These are phyloP conservation scores for Aspergillus sparsus DNA, from an alignment of 495 filamentous ascomycete genomes.

Conservation along the genomic window DNA sequence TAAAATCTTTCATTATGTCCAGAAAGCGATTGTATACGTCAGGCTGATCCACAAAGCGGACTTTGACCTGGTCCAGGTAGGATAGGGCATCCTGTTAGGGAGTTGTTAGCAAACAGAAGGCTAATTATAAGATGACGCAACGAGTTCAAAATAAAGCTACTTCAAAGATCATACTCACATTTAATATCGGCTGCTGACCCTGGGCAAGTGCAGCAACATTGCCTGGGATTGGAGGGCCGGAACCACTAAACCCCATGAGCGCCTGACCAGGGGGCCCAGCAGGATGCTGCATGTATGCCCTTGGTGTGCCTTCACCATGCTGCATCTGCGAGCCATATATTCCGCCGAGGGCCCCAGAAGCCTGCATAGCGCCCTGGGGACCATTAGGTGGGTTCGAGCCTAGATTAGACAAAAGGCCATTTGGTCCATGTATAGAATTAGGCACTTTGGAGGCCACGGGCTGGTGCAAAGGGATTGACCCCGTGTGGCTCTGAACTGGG, in stretches of 20 bases:
- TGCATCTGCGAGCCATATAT: conserved; percentile 70
- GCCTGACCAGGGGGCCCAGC: conserved; percentile 57
- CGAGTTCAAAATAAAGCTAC: neutral
- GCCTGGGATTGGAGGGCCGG: conserved; percentile 50
- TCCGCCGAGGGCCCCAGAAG: conserved; percentile 62
- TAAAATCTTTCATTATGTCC: conserved; percentile 99
- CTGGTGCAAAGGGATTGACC: conserved; percentile 84
- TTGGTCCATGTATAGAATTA: conserved; percentile 81
- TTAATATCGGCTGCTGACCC: conserved; percentile 94
- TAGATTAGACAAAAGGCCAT: conserved; percentile 78
- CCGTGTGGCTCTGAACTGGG: conserved; percentile 80
- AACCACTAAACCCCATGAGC: conserved; percentile 58
- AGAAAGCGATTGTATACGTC: conserved; percentile 98
- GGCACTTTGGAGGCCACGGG: conserved; percentile 81
- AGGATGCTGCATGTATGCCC: conserved; percentile 65
- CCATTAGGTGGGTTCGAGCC: conserved; percentile 55
- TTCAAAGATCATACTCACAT: conserved; percentile 57
- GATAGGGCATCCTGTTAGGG: conserved; percentile 81
- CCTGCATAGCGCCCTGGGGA: conserved; percentile 60
- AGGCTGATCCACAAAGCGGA: conserved; percentile 93
- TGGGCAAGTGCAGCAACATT: conserved; percentile 65
- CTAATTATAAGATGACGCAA: neutral
- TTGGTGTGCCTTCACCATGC: conserved; percentile 57
- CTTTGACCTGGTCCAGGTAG: conserved; percentile 98
- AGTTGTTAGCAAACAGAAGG: conserved; percentile 16